phyloP scores from a whole-genome alignment of 345 rosid genomes.

The rapeseed (Brassica napus) region Da-Ae NC_063451.1:39916001-39916500 shows the following conservation, averaged over 20 bases:
- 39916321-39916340: neutral
- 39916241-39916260: conserved; percentile 62
- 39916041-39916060: conserved; percentile 23
- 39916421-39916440: conserved; percentile 83
- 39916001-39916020: neutral
- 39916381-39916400: neutral
- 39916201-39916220: conserved; percentile 17
- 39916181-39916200: conserved; percentile 11
- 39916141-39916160: neutral
- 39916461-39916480: conserved; percentile 35
- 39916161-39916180: conserved; percentile 18
- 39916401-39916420: conserved; percentile 60
- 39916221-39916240: conserved; percentile 56
- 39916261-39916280: conserved; percentile 75
- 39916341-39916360: neutral
- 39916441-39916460: conserved; percentile 80
- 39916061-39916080: conserved; percentile 12
- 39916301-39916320: conserved; percentile 63
- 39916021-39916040: conserved; percentile 1
- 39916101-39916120: neutral
- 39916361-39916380: conserved; percentile 2
- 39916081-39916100: conserved; percentile 12
- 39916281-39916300: conserved; percentile 70
- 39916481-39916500: neutral
- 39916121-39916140: neutral